phyloP scores from a whole-genome alignment of 2,329 filamentous ascomycete species.

The Botryotinia calthae region DNA sequence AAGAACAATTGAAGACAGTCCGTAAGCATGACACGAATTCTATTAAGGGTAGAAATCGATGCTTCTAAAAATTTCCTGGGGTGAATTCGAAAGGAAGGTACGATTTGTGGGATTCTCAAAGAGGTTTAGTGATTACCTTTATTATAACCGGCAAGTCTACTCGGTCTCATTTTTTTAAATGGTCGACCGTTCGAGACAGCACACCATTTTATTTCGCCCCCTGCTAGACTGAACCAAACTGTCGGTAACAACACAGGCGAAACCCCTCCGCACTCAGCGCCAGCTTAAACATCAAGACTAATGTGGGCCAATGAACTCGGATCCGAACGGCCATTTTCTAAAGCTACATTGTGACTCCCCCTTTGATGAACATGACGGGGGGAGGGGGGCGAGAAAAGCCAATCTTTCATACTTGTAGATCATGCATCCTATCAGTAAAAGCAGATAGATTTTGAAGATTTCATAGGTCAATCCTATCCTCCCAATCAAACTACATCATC shows the following conservation, averaged over 20 bases:
- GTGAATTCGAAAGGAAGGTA: background rate
- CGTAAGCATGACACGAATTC: background rate
- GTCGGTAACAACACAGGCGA: slow-evolving; percentile 10
- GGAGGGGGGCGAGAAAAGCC: background rate
- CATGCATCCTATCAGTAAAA: background rate
- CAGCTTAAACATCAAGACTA: background rate
- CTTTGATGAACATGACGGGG: background rate
- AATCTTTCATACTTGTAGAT: background rate
- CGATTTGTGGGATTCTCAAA: background rate
- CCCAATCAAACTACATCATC: background rate
- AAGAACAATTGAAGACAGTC: background rate
- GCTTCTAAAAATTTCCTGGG: background rate
- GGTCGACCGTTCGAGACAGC: slow-evolving; percentile 9
- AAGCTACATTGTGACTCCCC: background rate
- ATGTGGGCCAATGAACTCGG: slow-evolving; percentile 12
- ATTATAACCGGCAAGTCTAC: slow-evolving; percentile 1
- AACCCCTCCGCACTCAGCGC: background rate
- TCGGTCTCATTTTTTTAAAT: slow-evolving; percentile 7
- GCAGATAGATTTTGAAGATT: background rate
- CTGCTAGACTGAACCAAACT: slow-evolving; percentile 16
- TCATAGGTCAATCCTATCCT: background rate
- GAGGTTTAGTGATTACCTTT: background rate
- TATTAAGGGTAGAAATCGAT: background rate
- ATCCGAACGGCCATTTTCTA: background rate
- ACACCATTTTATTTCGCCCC: background rate